Conservation (phyloP, 1,284 basidiomycete species). For the Puccinia novopanici region DNA sequence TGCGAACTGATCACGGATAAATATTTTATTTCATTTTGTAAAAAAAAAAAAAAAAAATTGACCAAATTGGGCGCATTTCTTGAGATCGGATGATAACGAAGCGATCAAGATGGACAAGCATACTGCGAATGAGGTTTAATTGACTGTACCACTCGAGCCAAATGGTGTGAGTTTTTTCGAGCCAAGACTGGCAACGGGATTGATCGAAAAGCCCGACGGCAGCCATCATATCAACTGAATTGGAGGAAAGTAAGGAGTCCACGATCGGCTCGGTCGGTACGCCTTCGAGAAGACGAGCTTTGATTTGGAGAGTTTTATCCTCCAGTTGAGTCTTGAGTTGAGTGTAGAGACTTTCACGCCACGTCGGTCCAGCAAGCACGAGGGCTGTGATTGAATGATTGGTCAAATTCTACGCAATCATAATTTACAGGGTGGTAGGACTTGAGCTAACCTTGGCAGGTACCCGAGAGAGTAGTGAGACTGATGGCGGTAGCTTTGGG, state of each 20-base stretch:
- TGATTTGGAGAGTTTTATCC: background rate
- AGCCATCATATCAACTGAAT: background rate
- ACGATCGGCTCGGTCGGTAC: constrained; percentile 26
- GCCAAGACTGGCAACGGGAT: constrained; percentile 11
- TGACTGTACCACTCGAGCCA: constrained; percentile 28
- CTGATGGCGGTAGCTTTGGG: background rate
- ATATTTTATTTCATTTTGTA: no score
- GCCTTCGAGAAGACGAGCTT: background rate
- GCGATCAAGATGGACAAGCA: constrained; percentile 44
- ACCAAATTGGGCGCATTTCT: constrained; percentile 23
- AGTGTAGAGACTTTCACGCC: background rate
- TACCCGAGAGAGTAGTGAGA: constrained; percentile 23
- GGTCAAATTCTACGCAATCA: background rate
- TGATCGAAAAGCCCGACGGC: constrained; percentile 11
- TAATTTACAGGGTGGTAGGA: background rate
- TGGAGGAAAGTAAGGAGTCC: background rate
- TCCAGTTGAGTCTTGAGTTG: constrained; percentile 10
- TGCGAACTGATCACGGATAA: no score
- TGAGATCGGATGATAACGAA: constrained; percentile 17
- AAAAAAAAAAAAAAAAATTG: background rate
- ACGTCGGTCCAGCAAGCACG: constrained; percentile 7
- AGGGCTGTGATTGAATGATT: constrained; percentile 1
- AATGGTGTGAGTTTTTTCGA: background rate
- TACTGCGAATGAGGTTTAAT: constrained; percentile 21
- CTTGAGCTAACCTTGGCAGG: constrained; percentile 27